Conservation (phyloP, 2,329 filamentous ascomycete genomes). For the Colletotrichum cereale region DNA sequence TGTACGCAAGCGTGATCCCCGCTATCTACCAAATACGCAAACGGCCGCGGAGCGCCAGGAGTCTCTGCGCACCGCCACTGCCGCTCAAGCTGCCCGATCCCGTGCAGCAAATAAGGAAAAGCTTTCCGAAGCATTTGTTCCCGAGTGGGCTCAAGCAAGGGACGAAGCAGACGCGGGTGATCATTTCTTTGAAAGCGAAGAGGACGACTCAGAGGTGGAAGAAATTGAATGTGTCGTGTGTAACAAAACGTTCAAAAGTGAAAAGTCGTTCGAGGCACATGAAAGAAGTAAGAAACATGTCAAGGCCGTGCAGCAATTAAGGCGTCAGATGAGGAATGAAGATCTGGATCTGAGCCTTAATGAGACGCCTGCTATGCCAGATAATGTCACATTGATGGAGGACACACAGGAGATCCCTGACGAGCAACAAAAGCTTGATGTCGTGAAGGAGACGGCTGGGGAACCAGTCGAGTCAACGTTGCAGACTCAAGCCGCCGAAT, state of each 20-base stretch:
- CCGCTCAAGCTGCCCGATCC: conserved; percentile 86
- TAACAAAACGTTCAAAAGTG: conserved; percentile 86
- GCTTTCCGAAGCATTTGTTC: conserved; percentile 72
- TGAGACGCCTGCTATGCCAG: background rate
- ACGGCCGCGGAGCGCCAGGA: conserved; percentile 86
- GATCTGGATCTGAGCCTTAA: conserved; percentile 66
- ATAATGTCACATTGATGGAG: conserved; percentile 2
- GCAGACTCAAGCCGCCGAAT: background rate
- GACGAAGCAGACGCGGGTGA: conserved; percentile 57
- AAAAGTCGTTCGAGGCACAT: conserved; percentile 90
- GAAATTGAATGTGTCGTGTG: conserved; percentile 83
- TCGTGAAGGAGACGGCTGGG: background rate
- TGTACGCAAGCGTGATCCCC: conserved; percentile 89
- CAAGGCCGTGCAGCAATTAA: conserved; percentile 85
- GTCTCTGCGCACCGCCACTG: conserved; percentile 80
- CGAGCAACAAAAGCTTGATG: background rate
- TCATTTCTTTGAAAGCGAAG: conserved; percentile 72
- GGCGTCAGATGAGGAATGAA: conserved; percentile 86
- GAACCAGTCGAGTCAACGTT: background rate
- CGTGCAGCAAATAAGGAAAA: conserved; percentile 85
- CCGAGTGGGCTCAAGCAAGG: conserved; percentile 79
- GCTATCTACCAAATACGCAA: conserved; percentile 82
- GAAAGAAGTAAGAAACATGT: conserved; percentile 97
- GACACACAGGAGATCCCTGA: conserved; percentile 19
- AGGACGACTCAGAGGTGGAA: conserved; percentile 66